Conservation (phyloP, 495 filamentous ascomycete genomes). For the Evernia prunastri region DNA sequence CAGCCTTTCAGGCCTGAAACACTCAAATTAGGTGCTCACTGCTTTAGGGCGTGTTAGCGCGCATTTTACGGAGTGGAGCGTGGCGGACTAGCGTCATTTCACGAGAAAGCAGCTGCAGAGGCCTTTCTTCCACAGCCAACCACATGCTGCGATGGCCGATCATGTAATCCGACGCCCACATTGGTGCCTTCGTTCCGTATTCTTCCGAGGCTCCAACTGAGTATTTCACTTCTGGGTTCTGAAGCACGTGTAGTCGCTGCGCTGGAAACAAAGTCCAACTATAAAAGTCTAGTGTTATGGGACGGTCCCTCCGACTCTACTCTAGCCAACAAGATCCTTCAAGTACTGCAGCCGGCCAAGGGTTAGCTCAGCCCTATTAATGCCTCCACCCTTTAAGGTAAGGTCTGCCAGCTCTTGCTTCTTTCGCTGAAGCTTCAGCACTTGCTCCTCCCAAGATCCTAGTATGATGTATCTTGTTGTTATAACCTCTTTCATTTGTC, state of each 20-base stretch:
- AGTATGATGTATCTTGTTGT: conserved; percentile 25
- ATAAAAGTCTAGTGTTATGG: no score
- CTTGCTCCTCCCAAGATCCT: conserved; percentile 22
- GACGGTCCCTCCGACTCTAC: no score
- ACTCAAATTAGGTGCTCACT: no score
- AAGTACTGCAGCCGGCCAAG: conserved; percentile 6
- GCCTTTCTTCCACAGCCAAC: background rate
- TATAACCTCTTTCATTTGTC: conserved; percentile 27
- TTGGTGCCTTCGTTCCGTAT: background rate
- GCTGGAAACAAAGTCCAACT: no score
- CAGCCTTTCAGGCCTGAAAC: no score
- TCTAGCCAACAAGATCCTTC: conserved; percentile 18
- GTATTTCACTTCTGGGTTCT: no score
- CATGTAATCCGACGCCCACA: background rate
- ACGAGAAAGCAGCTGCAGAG: background rate
- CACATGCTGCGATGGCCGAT: background rate
- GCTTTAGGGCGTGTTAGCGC: no score
- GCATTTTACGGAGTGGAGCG: no score
- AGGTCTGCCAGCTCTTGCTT: conserved; percentile 18
- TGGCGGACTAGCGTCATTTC: background rate
- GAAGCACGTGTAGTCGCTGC: no score
- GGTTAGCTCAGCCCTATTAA: conserved; percentile 13
- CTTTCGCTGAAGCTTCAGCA: conserved; percentile 10
- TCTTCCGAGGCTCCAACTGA: no score
- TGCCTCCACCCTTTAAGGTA: conserved; percentile 2